phyloP scores from a whole-genome alignment of 2,329 filamentous ascomycete species.

The Triangularia setosa region DNA sequence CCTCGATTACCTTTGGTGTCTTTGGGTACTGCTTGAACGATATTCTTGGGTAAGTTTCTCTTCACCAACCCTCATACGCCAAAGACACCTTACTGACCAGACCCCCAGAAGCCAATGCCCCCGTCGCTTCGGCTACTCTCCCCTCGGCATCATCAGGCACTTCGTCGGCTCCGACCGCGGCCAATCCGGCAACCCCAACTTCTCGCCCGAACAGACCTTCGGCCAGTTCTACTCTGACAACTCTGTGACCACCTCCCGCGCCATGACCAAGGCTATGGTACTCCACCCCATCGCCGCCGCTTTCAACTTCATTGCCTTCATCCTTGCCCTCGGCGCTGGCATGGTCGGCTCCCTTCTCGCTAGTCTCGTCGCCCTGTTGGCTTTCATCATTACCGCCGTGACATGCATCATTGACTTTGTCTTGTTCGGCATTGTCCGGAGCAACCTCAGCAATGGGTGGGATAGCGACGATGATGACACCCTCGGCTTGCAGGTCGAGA shows the following conservation, averaged over 20 bases:
- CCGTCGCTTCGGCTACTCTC: not conserved
- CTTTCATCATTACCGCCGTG: constrained; percentile 47
- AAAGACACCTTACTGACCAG: not conserved
- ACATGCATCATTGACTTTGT: constrained; percentile 55
- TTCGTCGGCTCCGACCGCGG: not conserved
- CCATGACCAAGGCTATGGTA: constrained; percentile 56
- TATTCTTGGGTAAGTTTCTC: constrained; percentile 17
- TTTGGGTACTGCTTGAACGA: constrained; percentile 53
- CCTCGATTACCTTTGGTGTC: constrained; percentile 40
- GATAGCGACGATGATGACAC: constrained; percentile 28
- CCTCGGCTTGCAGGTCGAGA: constrained; percentile 28
- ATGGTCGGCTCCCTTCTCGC: constrained; percentile 50
- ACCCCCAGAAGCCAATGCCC: not conserved
- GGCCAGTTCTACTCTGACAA: constrained; percentile 38
- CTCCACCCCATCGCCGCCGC: constrained; percentile 59
- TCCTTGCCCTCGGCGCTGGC: constrained; percentile 50
- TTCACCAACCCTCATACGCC: not conserved
- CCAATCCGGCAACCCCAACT: constrained; percentile 47
- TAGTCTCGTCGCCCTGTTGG: constrained; percentile 44
- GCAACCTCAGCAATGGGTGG: constrained; percentile 43
- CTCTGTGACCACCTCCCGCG: constrained; percentile 42
- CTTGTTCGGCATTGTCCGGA: constrained; percentile 50
- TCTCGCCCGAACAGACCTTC: constrained; percentile 40
- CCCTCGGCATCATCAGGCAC: not conserved
- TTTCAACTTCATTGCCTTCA: constrained; percentile 56